Evolutionary conservation across 2,329 filamentous ascomycete genomes (phyloP), one percentile per base, ranked within the genome.

Genomic region (Sarocladiaceae sp.): DNA sequence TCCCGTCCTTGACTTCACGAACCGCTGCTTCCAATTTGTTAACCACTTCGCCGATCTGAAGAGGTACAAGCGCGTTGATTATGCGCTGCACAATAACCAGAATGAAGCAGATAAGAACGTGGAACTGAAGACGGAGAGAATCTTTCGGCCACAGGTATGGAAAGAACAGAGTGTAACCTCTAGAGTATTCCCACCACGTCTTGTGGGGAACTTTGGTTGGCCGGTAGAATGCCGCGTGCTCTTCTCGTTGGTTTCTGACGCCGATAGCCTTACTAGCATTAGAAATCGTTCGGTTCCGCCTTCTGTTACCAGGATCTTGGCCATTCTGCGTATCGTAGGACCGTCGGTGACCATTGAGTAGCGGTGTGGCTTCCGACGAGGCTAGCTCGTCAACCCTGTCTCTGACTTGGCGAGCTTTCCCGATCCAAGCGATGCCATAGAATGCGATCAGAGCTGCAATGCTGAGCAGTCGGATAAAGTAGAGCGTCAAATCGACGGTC

Each of bases 91-190:
- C 57, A 35, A 93, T 64, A 45, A 97, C 80, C 39, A 98, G 74
- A 27, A 80, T 43, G 57, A 97, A 90, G 65, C 93, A 97, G 39
- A 89, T 56, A 16, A 94, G 61, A 16, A 96, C 88, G 45, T 90
- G 76, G 19, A 88, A 52, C 67, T 96, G 84, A 45, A 98, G 72
- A 51, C 72, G 76, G 4, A 59, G 33, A 29, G 88, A 82, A 58
- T 91, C 91, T 56, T 82, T 85, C 1, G 93, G 93, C 93, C 93
- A 98, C 47, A 97, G 78, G 59, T 97, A 98, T 0, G 90, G 91
- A 61, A 97, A 94, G 66, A 98, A 95, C 43, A 96, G 73, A 11
- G 84, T 86, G 63, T 97, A 98, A 35, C 91, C 89, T 51, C 84
- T 82, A 48, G 96, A 70, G 62, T 98, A 98, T 59, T 97, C 90